These are phyloP conservation scores for Ambrosiella beaveri DNA, from an alignment of 2,329 filamentous ascomycete species.

Conservation along the genomic window DNA sequence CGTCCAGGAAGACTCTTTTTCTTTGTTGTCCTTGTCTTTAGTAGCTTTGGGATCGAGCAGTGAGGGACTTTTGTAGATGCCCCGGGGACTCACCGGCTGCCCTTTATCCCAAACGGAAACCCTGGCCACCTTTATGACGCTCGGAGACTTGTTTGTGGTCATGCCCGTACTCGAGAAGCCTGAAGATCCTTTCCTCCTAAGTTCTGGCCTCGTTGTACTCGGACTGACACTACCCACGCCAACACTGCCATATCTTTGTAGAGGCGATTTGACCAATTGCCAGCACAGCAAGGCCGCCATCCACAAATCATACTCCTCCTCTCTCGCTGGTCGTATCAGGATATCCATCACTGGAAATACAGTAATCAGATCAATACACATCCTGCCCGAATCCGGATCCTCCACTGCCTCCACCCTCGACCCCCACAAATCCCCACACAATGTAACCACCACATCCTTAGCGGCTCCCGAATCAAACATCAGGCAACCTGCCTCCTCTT, in stretches of 20 bases:
- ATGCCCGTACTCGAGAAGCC: conserved; percentile 5
- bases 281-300: conserved; percentile 65
- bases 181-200: conserved; percentile 22
- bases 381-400: conserved; percentile 6
- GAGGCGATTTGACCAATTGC: conserved; percentile 51
- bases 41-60: conserved; percentile 37
- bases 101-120: conserved; percentile 83
- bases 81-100: conserved; percentile 33
- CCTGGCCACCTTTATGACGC: conserved; percentile 90
- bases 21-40: conserved; percentile 8
- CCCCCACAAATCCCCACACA: conserved; percentile 10
- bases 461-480: conserved; percentile 47
- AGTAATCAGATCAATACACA: conserved; percentile 10
- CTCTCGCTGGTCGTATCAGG: conserved; percentile 44
- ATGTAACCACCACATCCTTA: conserved; percentile 6
- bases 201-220: conserved; percentile 24
- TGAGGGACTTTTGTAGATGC: conserved; percentile 39
- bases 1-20: conserved; percentile 39
- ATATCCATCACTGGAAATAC: conserved; percentile 26
- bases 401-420: conserved; percentile 21
- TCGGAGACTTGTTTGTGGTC: conserved; percentile 24
- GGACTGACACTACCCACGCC: conserved; percentile 21
- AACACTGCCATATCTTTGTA: conserved; percentile 27
- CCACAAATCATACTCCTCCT: conserved; percentile 60
- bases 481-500: conserved; percentile 56